Percentiles rank a stretch among this genome's conserved stretches.
Conservation (phyloP, 2,329 filamentous ascomycete species). For the Diaporthe australafricana region DNA sequence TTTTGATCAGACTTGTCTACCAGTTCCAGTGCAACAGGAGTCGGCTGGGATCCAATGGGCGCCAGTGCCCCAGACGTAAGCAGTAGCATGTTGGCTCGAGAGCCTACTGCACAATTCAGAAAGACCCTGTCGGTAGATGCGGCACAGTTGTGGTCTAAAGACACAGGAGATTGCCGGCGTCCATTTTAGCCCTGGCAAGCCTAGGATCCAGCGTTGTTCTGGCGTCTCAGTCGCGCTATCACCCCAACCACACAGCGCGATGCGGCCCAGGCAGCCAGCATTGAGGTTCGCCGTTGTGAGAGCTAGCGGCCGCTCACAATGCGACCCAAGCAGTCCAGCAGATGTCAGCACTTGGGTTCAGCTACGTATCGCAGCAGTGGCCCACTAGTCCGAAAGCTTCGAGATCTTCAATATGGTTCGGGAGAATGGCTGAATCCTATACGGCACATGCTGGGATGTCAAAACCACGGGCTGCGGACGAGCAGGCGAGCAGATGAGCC, state of each 20-base stretch:
- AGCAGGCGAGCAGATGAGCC: background rate
- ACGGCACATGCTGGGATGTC: background rate
- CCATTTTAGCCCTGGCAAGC: background rate
- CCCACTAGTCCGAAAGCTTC: background rate
- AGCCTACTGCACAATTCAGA: background rate
- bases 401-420: background rate
- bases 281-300: too few species aligned
- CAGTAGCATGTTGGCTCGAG: conserved; percentile 5
- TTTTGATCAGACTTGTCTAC: background rate
- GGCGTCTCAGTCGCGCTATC: background rate
- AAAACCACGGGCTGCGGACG: background rate
- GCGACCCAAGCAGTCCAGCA: background rate
- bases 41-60: background rate
- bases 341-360: conserved; percentile 7
- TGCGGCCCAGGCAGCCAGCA: too few species aligned
- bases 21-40: background rate
- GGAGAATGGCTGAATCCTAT: background rate
- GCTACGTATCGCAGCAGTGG: background rate
- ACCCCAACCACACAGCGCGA: background rate
- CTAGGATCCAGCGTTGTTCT: background rate
- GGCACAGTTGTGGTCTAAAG: background rate
- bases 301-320: background rate
- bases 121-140: background rate
- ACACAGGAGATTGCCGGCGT: background rate
- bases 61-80: background rate